These are phyloP conservation scores for Claviceps spartinae DNA, from an alignment of 2,329 filamentous ascomycete species.

Conservation along the genomic window DNA sequence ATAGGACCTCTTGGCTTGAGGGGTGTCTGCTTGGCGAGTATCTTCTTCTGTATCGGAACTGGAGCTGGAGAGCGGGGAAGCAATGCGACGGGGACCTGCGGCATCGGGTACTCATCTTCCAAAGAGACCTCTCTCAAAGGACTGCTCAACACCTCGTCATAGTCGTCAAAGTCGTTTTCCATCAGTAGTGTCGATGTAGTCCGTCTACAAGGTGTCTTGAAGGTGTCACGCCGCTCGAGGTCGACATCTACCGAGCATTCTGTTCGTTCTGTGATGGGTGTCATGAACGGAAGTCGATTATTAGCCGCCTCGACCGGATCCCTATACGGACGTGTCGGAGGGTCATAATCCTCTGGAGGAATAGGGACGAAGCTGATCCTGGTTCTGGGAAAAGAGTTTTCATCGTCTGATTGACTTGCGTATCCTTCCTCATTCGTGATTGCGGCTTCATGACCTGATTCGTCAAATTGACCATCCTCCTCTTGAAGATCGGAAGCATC, in stretches of 20 bases:
- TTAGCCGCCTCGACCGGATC: constrained; percentile 71
- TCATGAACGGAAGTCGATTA: constrained; percentile 94
- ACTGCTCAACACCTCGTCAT: constrained; percentile 47
- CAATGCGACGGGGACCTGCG: constrained; percentile 38
- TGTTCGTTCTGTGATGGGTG: constrained; percentile 89
- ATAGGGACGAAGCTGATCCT: constrained; percentile 63
- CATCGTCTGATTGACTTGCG: constrained; percentile 27
- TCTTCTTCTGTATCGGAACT: constrained; percentile 17
- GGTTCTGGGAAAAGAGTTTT: constrained; percentile 34
- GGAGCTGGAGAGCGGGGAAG: constrained; percentile 24
- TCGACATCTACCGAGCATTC: constrained; percentile 69
- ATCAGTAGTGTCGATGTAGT: constrained; percentile 13
- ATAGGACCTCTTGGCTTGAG: constrained; percentile 51
- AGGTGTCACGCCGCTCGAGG: constrained; percentile 44
- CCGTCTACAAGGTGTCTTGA: constrained; percentile 66
- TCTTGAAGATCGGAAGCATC: neutral
- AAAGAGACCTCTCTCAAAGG: constrained; percentile 52
- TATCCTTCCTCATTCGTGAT: constrained; percentile 21
- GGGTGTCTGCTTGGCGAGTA: constrained; percentile 24
- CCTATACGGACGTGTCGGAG: constrained; percentile 66
- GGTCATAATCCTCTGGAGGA: constrained; percentile 75
- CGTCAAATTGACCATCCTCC: neutral
- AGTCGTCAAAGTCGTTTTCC: constrained; percentile 23
- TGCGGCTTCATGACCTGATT: constrained; percentile 17
- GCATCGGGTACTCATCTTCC: constrained; percentile 33